Evolutionary conservation across 345 rosid genomes (phyloP).

Genomic region (Toxicodendron radicans): DNA sequence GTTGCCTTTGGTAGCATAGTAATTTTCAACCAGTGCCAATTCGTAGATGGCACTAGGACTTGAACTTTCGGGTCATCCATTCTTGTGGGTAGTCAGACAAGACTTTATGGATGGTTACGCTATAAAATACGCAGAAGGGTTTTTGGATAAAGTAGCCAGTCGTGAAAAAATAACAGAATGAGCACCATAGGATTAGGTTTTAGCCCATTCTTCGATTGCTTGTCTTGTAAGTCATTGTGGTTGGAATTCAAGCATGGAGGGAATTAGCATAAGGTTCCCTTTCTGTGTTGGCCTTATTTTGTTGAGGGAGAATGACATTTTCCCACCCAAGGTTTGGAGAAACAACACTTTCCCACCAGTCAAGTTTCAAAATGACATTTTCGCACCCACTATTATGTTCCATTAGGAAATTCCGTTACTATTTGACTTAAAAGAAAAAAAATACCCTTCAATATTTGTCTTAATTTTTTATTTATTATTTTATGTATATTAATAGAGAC

Average conservation of each 20-base stretch:
- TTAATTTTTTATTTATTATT: no score
- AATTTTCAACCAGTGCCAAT: slow-evolving; percentile 3
- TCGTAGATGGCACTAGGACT: slow-evolving; percentile 24
- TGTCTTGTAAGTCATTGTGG: slow-evolving; percentile 44
- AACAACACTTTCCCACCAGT: no score
- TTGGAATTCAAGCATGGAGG: slow-evolving; percentile 38
- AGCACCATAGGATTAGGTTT: slow-evolving; percentile 36
- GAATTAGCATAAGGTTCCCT: slow-evolving; percentile 27
- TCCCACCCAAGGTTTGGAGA: no score
- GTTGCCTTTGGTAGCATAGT: slow-evolving; percentile 27
- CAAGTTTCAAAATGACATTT: no score
- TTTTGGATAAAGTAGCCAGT: slow-evolving; percentile 17
- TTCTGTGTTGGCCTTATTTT: slow-evolving; percentile 34
- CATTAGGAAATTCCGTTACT: no score
- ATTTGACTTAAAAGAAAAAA: no score
- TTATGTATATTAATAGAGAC: no score
- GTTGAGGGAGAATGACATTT: not conserved
- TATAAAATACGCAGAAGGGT: slow-evolving; percentile 20
- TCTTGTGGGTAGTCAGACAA: slow-evolving; percentile 28
- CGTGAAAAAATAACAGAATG: slow-evolving; percentile 22
- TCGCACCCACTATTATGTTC: no score
- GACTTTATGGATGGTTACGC: not conserved
- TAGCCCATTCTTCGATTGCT: slow-evolving; percentile 33
- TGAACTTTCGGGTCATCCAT: slow-evolving; percentile 14
- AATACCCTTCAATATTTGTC: no score